Conservation (phyloP, 2,329 filamentous ascomycete genomes). For the Colletotrichum musicola region DNA sequence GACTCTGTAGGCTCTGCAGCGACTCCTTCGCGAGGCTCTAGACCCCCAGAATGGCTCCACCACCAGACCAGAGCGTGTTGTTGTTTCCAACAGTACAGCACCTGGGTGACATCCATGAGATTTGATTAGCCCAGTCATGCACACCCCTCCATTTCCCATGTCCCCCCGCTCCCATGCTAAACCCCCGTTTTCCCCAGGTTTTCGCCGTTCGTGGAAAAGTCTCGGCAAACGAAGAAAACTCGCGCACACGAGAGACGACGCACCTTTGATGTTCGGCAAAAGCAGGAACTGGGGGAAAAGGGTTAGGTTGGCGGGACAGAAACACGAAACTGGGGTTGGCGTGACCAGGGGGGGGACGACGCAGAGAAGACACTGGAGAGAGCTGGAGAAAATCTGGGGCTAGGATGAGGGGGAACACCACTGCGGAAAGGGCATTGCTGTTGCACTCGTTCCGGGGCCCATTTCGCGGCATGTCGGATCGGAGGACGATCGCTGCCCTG, state of each 20-base stretch:
- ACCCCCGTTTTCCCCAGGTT: conserved; percentile 36
- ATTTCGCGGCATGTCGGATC: conserved; percentile 30
- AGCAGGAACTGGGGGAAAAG: conserved; percentile 22
- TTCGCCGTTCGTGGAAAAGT: conserved; percentile 3
- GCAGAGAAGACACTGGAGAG: conserved; percentile 12
- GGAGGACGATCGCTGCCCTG: conserved; percentile 28
- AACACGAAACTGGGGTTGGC: conserved; percentile 12
- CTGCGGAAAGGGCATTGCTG: not conserved
- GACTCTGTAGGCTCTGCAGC: not conserved
- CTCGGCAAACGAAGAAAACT: conserved; percentile 4
- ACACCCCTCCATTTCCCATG: not conserved
- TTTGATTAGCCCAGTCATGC: conserved; percentile 22
- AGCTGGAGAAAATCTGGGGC: conserved; percentile 24
- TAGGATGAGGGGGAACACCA: conserved; percentile 4
- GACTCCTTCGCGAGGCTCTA: conserved; percentile 16
- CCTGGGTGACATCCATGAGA: too few species aligned
- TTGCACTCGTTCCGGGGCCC: conserved; percentile 28
- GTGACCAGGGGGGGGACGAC: conserved; percentile 6
- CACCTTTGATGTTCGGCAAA: conserved; percentile 30
- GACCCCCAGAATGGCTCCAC: conserved; percentile 17
- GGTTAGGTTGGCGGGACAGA: not conserved
- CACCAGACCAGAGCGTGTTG: not conserved
- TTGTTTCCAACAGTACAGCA: conserved; percentile 4
- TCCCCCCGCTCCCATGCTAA: not conserved
- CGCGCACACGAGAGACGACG: not conserved